Conservation (phyloP, 2,329 filamentous ascomycete species). For the Plenodomus lindquistii region DNA sequence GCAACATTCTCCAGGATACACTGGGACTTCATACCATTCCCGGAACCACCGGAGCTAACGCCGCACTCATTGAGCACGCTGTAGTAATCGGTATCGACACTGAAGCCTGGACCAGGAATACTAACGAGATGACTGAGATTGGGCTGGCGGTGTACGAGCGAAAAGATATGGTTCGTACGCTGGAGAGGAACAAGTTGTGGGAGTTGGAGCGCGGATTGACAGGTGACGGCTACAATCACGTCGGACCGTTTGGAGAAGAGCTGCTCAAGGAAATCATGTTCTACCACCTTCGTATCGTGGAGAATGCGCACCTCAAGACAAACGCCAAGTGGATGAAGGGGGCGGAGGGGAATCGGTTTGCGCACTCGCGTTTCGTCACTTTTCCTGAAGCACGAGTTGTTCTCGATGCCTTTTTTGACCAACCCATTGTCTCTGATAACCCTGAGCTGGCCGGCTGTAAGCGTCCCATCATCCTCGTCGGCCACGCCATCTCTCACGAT, state of each 20-base stretch:
- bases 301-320: constrained; percentile 19
- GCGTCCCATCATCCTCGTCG: constrained; percentile 26
- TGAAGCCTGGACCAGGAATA: constrained; percentile 18
- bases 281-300: constrained; percentile 20
- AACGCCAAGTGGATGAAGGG: constrained; percentile 8
- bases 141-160: constrained; percentile 13
- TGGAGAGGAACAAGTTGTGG: not conserved
- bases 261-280: constrained; percentile 17
- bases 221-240: not conserved
- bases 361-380: constrained; percentile 21
- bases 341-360: constrained; percentile 23
- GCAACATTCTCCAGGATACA: not conserved
- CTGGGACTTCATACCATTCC: not conserved
- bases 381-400: constrained; percentile 11
- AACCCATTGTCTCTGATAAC: constrained; percentile 8
- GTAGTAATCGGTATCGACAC: constrained; percentile 21
- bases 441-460: constrained; percentile 8
- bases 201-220: not conserved
- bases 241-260: constrained; percentile 11
- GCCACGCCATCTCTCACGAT: constrained; percentile 27
- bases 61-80: constrained; percentile 7
- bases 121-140: constrained; percentile 21
- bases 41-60: not conserved
- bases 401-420: constrained; percentile 18
- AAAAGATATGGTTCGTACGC: not conserved